These are phyloP conservation scores for Dactylellina drechsleri DNA, from an alignment of 2,329 filamentous ascomycete genomes.

Conservation along the genomic window DNA sequence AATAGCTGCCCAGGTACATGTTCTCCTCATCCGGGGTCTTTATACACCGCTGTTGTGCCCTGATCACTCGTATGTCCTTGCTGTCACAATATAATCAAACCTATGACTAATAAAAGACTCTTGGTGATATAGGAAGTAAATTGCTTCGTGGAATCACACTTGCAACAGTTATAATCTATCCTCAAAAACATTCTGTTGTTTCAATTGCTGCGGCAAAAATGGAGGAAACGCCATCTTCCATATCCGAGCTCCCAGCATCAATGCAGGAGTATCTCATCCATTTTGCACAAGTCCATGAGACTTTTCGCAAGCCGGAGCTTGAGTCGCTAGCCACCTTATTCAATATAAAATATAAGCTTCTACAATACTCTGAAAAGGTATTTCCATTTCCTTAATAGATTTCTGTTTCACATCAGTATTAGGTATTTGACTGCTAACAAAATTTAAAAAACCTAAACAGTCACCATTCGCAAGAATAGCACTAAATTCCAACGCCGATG, in stretches of 20 bases:
- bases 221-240: conserved; percentile 18
- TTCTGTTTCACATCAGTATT: no score
- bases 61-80: background rate
- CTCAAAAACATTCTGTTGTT: background rate
- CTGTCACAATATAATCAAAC: background rate
- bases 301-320: conserved; percentile 87
- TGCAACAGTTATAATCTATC: background rate
- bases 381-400: no score
- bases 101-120: conserved; percentile 21
- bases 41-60: background rate
- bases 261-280: conserved; percentile 81
- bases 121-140: conserved; percentile 12
- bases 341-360: conserved; percentile 74
- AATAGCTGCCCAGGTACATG: conserved; percentile 29
- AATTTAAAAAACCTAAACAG: conserved; percentile 64
- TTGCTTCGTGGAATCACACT: background rate
- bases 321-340: conserved; percentile 79
- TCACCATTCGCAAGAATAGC: conserved; percentile 85
- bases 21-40: conserved; percentile 5
- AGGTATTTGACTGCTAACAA: no score
- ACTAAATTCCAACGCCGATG: conserved; percentile 73
- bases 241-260: conserved; percentile 23
- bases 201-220: conserved; percentile 13
- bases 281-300: conserved; percentile 88
- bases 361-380: conserved; percentile 80